Base-by-base conservation (phyloP, 768 basidiomycete species). In the Tulasnella sp. region DNA sequence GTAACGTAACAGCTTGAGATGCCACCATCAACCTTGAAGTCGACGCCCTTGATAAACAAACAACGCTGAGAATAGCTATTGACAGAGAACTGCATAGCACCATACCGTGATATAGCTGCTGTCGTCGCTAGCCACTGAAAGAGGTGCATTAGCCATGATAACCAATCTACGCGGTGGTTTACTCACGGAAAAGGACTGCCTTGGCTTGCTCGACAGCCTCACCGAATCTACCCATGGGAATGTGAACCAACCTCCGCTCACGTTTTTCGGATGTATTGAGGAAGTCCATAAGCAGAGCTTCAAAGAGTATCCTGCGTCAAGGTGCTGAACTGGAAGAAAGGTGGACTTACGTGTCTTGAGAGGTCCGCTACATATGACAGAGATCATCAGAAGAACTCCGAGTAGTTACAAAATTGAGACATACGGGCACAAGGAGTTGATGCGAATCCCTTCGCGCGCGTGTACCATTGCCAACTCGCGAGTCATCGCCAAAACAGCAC, bases 401-500 rank as follows among this genome's bases (percentile, higher is more conserved):
- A n/a, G 29, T 37, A 50, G 8, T n/a, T 20, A 54, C 45, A 13
- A 12, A 22, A 50, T 32, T 25, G 37, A n/a, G 5, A 71, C 86
- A 62, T 67, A 91, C 85, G 92, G 95, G 76, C 92, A 96, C 53
- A 99, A 76, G 9, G 91, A 80, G 68, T 99, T 99, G 65, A 96
- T 59, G 25, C 95, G 81, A 61, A 99, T 96, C 43, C 93, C 93
- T 71, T 99, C 95, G 55, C 83, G 75, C 37, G 95, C 95, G 65
- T 99, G 95, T 0, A 98, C 86, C 78, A 96, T 92, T 0, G 95
- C 95, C 28, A 98, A 73, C 63, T 99, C 95, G 33, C 95, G 79
- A 13, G 90, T 93, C 91, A 99, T 92, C 3, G 95, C 87, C 40
- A 99, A 79, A n/a, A 98, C 95, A 28, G 82, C 95, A 56, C 95